A percentile compares a stretch with the other conserved stretches of the same genome.
phyloP scores from a whole-genome alignment of 495 filamentous ascomycete species.

The Bryoglossum gracile region DNA sequence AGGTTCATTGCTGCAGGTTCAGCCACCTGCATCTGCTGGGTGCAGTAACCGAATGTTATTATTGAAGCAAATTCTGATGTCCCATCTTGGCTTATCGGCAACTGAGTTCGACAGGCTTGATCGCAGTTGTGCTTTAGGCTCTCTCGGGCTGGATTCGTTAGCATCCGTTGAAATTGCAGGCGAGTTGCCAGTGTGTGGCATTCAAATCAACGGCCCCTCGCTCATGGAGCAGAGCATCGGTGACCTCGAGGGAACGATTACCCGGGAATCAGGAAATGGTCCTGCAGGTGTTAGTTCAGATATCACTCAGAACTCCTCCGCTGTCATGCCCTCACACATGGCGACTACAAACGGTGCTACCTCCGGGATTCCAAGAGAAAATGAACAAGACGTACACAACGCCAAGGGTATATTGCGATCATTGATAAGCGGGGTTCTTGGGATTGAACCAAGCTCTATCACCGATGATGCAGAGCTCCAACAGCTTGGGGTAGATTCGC shows the following conservation, averaged over 20 bases:
- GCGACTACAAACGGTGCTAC: background rate
- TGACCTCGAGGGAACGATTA: background rate
- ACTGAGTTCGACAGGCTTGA: constrained; percentile 12
- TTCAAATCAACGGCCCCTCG: background rate
- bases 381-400: background rate
- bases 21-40: background rate
- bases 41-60: background rate
- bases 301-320: background rate
- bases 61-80: background rate
- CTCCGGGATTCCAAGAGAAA: background rate
- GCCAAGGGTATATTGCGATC: background rate
- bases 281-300: background rate
- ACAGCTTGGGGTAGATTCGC: background rate
- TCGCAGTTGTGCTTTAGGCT: constrained; percentile 12
- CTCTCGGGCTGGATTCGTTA: constrained; percentile 23
- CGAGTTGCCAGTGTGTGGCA: constrained; percentile 1
- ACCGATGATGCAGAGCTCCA: background rate
- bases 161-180: constrained; percentile 21
- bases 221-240: background rate
- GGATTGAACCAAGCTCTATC: background rate
- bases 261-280: background rate
- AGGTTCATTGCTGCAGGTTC: background rate
- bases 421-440: background rate
- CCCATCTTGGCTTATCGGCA: constrained; percentile 8
- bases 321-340: background rate